Conservation (phyloP, 208 protist genomes). For the Angomonas deanei region DNA sequence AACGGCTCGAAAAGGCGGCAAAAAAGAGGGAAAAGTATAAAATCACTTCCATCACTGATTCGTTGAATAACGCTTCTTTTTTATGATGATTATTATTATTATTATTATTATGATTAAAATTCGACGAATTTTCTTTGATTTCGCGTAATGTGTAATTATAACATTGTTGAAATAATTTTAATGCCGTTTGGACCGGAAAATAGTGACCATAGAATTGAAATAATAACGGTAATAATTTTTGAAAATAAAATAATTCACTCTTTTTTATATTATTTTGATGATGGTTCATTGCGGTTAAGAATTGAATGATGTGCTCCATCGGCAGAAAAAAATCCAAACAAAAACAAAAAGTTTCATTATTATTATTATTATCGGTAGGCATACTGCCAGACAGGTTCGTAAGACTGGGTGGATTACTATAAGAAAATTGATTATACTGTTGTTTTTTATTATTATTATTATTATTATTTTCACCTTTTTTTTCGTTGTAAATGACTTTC, state of each 20-base stretch:
- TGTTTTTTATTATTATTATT: neutral
- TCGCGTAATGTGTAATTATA: neutral
- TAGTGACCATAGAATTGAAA: neutral
- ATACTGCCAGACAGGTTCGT: neutral
- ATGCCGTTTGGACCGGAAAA: neutral
- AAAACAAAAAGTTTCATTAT: neutral
- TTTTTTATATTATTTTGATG: neutral
- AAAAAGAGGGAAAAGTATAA: neutral
- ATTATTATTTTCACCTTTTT: neutral
- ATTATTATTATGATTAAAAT: neutral
- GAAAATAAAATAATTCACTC: neutral
- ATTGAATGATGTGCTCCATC: neutral
- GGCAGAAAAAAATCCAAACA: neutral
- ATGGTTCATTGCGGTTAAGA: neutral
- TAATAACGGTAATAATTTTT: neutral
- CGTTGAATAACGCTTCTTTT: too few relatives aligned
- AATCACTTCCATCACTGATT: too few relatives aligned
- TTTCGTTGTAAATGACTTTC: too few relatives aligned
- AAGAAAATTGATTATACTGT: neutral
- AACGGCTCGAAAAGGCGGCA: neutral
- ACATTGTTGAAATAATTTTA: neutral
- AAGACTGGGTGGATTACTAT: too few relatives aligned
- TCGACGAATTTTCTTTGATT: neutral
- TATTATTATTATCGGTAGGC: neutral
- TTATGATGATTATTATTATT: neutral